Evolutionary conservation across 441 rosid genomes (phyloP).

Genomic region (Geranium incanum): DNA sequence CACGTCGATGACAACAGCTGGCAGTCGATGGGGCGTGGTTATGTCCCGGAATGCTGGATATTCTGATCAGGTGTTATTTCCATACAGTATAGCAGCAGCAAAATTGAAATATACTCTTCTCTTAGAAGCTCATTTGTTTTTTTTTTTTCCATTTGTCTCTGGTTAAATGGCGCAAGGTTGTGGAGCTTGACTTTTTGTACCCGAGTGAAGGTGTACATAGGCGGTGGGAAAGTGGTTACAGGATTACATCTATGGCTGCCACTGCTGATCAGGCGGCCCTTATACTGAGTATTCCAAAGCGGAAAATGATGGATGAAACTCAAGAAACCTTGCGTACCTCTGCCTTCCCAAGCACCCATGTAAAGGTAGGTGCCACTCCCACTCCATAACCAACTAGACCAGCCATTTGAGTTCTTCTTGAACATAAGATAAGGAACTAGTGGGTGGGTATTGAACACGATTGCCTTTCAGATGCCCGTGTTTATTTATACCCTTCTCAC

Average conservation of each 20-base stretch:
- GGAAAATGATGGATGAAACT: neutral
- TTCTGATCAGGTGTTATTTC: constrained; percentile 56
- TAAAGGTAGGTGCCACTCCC: neutral
- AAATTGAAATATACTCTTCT: neutral
- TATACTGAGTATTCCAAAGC: constrained; percentile 1
- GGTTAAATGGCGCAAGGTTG: neutral
- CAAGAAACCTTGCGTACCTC: constrained; percentile 5
- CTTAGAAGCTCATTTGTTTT: neutral
- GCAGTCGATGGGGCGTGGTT: constrained; percentile 89
- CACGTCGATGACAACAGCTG: constrained; percentile 92
- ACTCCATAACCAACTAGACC: neutral
- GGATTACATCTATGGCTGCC: constrained; percentile 1
- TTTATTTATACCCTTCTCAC: neutral
- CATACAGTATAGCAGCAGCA: neutral
- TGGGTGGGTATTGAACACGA: neutral
- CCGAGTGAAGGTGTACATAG: constrained; percentile 15
- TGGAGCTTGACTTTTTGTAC: constrained; percentile 14
- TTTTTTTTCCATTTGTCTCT: neutral
- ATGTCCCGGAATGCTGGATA: constrained; percentile 89
- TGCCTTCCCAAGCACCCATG: constrained; percentile 7
- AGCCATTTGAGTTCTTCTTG: neutral
- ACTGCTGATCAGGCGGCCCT: constrained; percentile 1
- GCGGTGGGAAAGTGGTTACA: constrained; percentile 4
- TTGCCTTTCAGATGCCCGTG: neutral
- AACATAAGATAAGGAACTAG: neutral